These are phyloP conservation scores for Pseudoscleropodium purum DNA, from an alignment of 225 moss, liverwort and hornwort genomes.

Conservation along the genomic window DNA sequence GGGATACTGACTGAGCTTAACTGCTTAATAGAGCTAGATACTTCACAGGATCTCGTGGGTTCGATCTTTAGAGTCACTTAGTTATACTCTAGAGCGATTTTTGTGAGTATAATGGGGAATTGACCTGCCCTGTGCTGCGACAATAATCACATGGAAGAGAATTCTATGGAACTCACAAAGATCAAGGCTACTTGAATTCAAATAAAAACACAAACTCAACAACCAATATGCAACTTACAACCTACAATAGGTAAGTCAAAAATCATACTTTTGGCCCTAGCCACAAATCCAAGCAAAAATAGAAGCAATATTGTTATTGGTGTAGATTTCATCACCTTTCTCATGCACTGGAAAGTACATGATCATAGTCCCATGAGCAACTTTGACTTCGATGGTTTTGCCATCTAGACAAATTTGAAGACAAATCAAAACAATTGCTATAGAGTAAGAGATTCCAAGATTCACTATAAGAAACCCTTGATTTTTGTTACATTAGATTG, in stretches of 20 bases:
- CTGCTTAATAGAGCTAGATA: too few species aligned
- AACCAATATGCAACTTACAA: neutral
- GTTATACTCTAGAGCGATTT: too few species aligned
- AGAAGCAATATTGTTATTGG: conserved; percentile 91
- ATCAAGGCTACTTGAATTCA: neutral
- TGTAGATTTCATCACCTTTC: conserved; percentile 90
- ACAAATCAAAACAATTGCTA: neutral
- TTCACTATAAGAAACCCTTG: too few species aligned
- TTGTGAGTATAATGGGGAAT: too few species aligned
- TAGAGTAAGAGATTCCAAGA: too few species aligned
- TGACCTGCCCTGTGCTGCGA: too few species aligned
- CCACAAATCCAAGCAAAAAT: conserved; percentile 94
- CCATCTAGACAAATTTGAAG: conserved; percentile 73
- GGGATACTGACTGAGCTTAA: too few species aligned
- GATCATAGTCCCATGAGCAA: conserved; percentile 89
- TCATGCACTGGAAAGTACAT: conserved; percentile 75
- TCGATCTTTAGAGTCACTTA: too few species aligned
- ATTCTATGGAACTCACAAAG: too few species aligned
- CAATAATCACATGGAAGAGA: too few species aligned
- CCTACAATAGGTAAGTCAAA: neutral
- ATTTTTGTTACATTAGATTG: too few species aligned
- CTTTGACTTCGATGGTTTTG: conserved; percentile 79
- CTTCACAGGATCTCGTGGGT: too few species aligned
- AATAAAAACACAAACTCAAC: neutral
- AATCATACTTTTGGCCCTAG: conserved; percentile 40